Base-by-base conservation (phyloP, 2,329 filamentous ascomycete genomes). In the Phaeosphaeria sp. region DNA sequence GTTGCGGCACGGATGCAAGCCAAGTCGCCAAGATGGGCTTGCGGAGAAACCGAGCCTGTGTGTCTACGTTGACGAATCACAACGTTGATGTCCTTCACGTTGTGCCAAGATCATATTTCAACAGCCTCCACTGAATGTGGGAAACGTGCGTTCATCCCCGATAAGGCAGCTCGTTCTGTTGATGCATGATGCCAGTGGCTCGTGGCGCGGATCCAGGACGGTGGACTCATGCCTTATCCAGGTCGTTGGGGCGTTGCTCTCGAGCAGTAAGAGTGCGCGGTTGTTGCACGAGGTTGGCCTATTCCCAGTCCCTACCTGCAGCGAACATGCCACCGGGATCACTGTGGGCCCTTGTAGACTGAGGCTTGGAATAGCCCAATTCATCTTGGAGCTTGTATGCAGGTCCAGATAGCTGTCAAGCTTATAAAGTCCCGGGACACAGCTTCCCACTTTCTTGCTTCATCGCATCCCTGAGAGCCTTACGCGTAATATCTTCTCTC, bases 181-280 rank as follows among this genome's bases (percentile, higher is more conserved):
- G 40, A 40, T 49, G 42, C 25, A 64, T 68, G 58, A 66, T 66
- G 65, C 42, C 60, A 56, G 63, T 59, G 59, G 64, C 58, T 64
- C 52, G 49, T 64, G 52, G 59, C 57, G 59, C 59, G 57, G 59
- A 59, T 13, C 58, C 68, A 61, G 47, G 30, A 59, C 60, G 58
- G 59, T 61, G 65, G 62, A 57, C 60, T 57, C 44, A 39, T 51
- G 61, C 52, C 61, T 60, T 54, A 59, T 55, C 59, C 61, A 55
- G 64, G 68, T 59, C 53, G 54, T 53, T 63, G 65, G 63, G 59
- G 55, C 50, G 49, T 50, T 56, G 52, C 53, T 64, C 54, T 67
- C 53, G 62, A 74, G 67, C 72, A 75, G 63, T 75, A 62, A 73
- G 61, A 74, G 62, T 57, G 56, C 59, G 55, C 40, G 47, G 58